Evolutionary conservation across 169 alveolate species (phyloP), one percentile per base, ranked within the genome.

Genomic region (Cryptosporidium meleagridis): DNA sequence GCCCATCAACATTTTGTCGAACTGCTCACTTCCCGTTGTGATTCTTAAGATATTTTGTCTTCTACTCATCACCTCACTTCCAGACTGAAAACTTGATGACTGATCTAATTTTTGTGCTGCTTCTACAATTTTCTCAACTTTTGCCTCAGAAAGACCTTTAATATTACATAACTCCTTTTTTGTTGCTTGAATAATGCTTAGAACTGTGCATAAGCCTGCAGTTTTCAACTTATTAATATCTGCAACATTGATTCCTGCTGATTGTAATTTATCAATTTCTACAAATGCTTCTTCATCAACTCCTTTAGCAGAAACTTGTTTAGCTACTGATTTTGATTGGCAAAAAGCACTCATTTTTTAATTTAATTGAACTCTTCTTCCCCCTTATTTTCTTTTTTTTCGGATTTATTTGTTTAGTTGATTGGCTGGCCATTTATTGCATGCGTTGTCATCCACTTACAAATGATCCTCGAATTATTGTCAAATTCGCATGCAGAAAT

Each of bases 191-290:
- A 96, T 94, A 26, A 97, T 92, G 41, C 96, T 92, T 71, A 96
- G 95, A 16, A 96, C 95, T 41, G 98, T 96, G 62, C 95, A 93
- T 75, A 94, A 93, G 16, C 99, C 99, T 53, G 98, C 97, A 48
- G 95, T 97, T 58, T 94, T 95, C 8, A 97, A 85, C 92, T 96
- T 97, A 33, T 95, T 93, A 35, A 97, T 95, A 93, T 97, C 99
- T 68, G 96, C 95, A 21, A 95, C 96, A 53, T 95, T 96, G 14
- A 97, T 95, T 16, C 99, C 99, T 67, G 93, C 89, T 48, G 96
- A 97, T 86, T 95, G 97, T 12, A 97, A 91, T 53, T 92, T 91
- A 35, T 96, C 96, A 18, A 96, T 93, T 23, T 80, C 89, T 26
- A 80, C 89, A 29, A 44, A 80, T n/a, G 75, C 37, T 33, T 80